Evolutionary conservation across 2,329 filamentous ascomycete species (phyloP).

Genomic region (Venturia oleaginea): DNA sequence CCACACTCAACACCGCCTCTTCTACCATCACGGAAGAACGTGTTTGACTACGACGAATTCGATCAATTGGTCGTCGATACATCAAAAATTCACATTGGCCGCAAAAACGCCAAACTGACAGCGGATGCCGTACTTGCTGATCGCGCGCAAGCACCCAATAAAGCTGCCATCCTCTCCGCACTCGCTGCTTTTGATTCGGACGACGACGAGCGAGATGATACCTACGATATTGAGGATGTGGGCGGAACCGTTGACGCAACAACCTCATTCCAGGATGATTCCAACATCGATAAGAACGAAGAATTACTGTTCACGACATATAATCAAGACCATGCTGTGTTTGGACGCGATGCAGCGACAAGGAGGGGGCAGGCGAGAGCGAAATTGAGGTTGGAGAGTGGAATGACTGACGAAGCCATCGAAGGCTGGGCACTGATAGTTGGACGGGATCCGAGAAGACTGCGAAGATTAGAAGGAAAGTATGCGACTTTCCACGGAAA

Average conservation of each 20-base stretch:
- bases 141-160: constrained; percentile 56
- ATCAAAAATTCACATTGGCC: constrained; percentile 69
- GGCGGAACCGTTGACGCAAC: constrained; percentile 71
- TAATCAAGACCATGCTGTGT: constrained; percentile 53
- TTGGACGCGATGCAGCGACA: constrained; percentile 62
- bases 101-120: constrained; percentile 51
- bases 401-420: constrained; percentile 86
- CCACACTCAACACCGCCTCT: constrained; percentile 48
- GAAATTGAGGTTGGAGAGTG: constrained; percentile 63
- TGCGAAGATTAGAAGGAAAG: constrained; percentile 61
- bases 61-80: constrained; percentile 59
- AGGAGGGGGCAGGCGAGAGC: constrained; percentile 54
- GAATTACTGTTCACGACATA: constrained; percentile 66
- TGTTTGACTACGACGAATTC: constrained; percentile 74
- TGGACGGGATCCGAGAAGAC: constrained; percentile 57
- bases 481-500: constrained; percentile 56
- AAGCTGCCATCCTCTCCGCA: constrained; percentile 80
- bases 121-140: constrained; percentile 66
- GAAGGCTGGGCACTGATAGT: constrained; percentile 94
- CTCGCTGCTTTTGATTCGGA: constrained; percentile 85
- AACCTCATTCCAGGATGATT: constrained; percentile 24
- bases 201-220: constrained; percentile 94
- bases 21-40: constrained; percentile 55
- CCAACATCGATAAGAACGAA: constrained; percentile 56
- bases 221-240: constrained; percentile 86